Conservation (phyloP, 805 yeast genomes). For the Candida verbasci region DNA sequence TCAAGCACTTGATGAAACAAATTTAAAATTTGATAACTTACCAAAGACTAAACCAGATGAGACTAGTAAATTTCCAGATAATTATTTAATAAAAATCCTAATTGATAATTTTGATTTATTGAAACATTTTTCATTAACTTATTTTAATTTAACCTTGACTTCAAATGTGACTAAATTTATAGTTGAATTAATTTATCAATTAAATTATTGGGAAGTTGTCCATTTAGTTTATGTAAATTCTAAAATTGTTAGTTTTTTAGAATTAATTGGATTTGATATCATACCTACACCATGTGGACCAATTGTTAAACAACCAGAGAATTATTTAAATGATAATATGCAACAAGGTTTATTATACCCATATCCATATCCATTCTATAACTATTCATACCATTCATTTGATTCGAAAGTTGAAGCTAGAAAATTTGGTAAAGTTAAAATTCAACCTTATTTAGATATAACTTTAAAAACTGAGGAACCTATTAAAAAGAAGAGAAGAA, state of each 20-base stretch:
- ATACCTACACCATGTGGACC: constrained; percentile 33
- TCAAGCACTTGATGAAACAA: constrained; percentile 4
- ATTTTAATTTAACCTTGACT: constrained; percentile 34
- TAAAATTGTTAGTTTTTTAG: constrained; percentile 28
- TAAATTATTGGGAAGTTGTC: constrained; percentile 43
- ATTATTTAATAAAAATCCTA: constrained; percentile 30
- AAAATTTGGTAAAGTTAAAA: constrained; percentile 22
- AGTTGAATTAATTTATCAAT: constrained; percentile 33
- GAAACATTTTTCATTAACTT: constrained; percentile 26
- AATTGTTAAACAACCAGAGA: constrained; percentile 36
- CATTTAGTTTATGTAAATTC: constrained; percentile 33
- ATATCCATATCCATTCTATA: constrained; percentile 43
- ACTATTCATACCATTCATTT: constrained; percentile 38
- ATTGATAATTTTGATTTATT: constrained; percentile 34
- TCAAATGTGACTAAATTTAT: constrained; percentile 36
- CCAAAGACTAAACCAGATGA: not conserved
- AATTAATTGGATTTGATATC: constrained; percentile 31
- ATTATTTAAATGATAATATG: constrained; percentile 30
- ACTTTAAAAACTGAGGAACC: constrained; percentile 19
- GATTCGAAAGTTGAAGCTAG: constrained; percentile 20
- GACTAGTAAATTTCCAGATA: constrained; percentile 25
- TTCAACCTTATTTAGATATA: constrained; percentile 35
- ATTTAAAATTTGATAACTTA: not conserved
- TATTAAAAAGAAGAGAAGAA: constrained; percentile 5
- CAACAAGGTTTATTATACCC: constrained; percentile 40